A percentile compares a stretch with the other conserved stretches of the same genome.
phyloP scores from a whole-genome alignment of 495 filamentous ascomycete genomes.

The Paragyromitra xinjiangensis region DNA sequence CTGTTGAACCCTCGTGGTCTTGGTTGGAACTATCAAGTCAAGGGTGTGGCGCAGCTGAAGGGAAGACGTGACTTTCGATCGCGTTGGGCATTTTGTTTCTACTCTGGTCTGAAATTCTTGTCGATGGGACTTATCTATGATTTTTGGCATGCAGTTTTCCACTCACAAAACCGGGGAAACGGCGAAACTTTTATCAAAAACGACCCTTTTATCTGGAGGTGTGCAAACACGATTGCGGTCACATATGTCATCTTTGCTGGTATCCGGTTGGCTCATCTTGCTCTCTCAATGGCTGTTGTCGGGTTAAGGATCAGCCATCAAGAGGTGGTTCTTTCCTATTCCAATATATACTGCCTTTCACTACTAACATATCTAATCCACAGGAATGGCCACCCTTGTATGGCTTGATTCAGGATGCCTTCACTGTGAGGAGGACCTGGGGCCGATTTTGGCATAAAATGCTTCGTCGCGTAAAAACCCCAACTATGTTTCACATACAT shows the following conservation, averaged over 20 bases:
- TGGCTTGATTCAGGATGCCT: slow-evolving; percentile 1
- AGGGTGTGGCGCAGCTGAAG: background rate
- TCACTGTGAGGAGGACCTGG: slow-evolving; percentile 12
- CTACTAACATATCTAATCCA: background rate
- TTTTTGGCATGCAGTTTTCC: background rate
- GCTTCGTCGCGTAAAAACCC: slow-evolving; percentile 6
- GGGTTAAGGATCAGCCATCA: background rate
- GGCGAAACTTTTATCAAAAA: background rate
- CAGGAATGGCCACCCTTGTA: slow-evolving; percentile 13
- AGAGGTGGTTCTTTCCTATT: background rate
- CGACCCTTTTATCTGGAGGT: slow-evolving; percentile 2
- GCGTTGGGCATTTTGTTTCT: background rate
- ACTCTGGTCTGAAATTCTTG: background rate
- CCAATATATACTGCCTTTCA: background rate
- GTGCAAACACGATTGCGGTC: background rate
- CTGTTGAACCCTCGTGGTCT: slow-evolving; percentile 2
- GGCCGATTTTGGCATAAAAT: slow-evolving; percentile 10
- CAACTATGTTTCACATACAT: background rate
- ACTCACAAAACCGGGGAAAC: background rate
- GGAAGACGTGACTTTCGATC: slow-evolving; percentile 2
- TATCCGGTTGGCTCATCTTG: background rate
- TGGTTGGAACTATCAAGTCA: slow-evolving; percentile 3
- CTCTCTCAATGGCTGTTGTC: background rate
- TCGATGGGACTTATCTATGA: slow-evolving; percentile 4
- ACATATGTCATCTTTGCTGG: slow-evolving; percentile 7